A percentile compares a stretch with the other conserved stretches of the same genome.
These are phyloP conservation scores for Malus domestica DNA, from an alignment of 306 rosid species.

Conservation along the genomic window DNA sequence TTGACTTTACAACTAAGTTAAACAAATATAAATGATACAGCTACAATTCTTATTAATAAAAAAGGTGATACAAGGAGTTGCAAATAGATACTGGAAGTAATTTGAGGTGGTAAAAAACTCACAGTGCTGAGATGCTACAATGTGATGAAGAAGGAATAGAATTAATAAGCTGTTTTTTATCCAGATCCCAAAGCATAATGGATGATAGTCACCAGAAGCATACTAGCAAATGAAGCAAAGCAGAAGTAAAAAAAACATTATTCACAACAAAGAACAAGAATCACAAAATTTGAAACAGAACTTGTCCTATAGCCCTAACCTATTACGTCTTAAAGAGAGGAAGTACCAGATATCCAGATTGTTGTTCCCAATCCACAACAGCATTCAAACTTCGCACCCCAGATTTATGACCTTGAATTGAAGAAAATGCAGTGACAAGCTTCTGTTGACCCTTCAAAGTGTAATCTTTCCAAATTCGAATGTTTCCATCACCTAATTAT, in stretches of 20 bases:
- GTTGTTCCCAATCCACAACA: constrained; percentile 99
- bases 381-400: constrained; percentile 76
- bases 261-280: background rate
- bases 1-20: too few species aligned
- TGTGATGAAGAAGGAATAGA: constrained; percentile 75
- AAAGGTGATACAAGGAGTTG: too few species aligned
- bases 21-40: too few species aligned
- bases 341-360: constrained; percentile 84
- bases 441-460: constrained; percentile 65
- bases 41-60: too few species aligned
- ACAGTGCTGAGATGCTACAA: constrained; percentile 85
- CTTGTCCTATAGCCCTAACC: background rate
- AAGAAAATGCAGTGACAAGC: constrained; percentile 93
- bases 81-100: background rate
- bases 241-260: constrained; percentile 16
- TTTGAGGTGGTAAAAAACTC: constrained; percentile 25
- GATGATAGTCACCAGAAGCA: constrained; percentile 81
- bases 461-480: constrained; percentile 94
- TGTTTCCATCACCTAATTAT: constrained; percentile 77
- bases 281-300: background rate
- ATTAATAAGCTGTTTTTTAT: constrained; percentile 72
- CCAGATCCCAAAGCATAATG: constrained; percentile 83
- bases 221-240: constrained; percentile 29
- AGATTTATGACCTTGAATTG: constrained; percentile 84
- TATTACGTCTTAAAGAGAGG: constrained; percentile 9